phyloP scores from a whole-genome alignment of 768 basidiomycete genomes.

The Lentinula boryana region DNA sequence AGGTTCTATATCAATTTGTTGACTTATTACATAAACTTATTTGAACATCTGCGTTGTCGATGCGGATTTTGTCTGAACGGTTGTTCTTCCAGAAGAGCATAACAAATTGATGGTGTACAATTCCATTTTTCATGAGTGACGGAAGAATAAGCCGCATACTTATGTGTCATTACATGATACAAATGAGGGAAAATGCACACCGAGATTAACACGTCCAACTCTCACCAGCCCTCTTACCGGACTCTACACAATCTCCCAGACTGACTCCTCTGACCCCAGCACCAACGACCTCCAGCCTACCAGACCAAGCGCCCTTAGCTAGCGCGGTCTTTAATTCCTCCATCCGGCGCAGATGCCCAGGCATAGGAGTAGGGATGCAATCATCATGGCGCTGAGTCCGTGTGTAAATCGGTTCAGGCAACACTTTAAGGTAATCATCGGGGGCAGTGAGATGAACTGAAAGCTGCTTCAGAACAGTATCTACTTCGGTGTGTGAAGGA shows the following conservation, averaged over 20 bases:
- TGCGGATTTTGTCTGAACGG: too few species aligned
- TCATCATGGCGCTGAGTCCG: constrained; percentile 46
- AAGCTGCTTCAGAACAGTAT: constrained; percentile 29
- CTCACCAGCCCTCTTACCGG: constrained; percentile 52
- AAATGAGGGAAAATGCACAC: not conserved
- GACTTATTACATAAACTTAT: too few species aligned
- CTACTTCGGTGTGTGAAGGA: constrained; percentile 18
- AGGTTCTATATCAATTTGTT: too few species aligned
- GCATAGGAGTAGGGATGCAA: constrained; percentile 75
- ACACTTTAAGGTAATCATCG: constrained; percentile 17
- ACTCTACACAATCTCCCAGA: constrained; percentile 78
- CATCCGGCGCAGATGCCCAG: constrained; percentile 72
- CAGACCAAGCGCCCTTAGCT: constrained; percentile 32
- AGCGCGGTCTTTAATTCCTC: constrained; percentile 45
- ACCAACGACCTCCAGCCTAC: constrained; percentile 63
- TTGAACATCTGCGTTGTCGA: too few species aligned
- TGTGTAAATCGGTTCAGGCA: constrained; percentile 54
- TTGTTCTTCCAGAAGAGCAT: too few species aligned
- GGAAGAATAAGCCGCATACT: too few species aligned
- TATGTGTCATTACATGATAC: too few species aligned
- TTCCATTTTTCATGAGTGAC: too few species aligned
- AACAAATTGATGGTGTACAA: too few species aligned
- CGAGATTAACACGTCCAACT: not conserved
- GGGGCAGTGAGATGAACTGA: constrained; percentile 32
- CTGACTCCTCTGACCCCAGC: constrained; percentile 85